phyloP scores from a whole-genome alignment of 495 filamentous ascomycete genomes.

The Trichoderma asperelloides region DNA sequence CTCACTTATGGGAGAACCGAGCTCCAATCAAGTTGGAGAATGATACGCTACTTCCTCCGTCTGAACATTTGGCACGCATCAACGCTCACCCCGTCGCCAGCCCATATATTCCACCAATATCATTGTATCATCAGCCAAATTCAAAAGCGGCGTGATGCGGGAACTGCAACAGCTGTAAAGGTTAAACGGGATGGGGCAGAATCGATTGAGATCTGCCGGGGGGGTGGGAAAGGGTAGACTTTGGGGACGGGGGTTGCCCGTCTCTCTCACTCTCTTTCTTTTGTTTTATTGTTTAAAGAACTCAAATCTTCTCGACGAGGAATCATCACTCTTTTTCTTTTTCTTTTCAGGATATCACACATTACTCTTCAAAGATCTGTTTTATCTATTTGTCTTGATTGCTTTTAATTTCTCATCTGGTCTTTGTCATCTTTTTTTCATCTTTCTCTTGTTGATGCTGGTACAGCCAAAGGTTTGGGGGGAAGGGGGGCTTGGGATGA shows the following conservation, averaged over 20 bases:
- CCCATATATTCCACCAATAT: not conserved
- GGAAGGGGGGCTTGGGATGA: not conserved
- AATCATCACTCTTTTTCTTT: not conserved
- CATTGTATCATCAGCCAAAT: not conserved
- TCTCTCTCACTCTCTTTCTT: not conserved
- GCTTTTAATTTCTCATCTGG: not conserved
- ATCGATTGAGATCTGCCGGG: not conserved
- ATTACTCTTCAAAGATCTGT: not conserved
- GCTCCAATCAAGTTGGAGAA: not conserved
- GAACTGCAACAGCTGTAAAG: not conserved
- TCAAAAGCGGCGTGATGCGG: not conserved
- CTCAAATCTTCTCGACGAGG: not conserved
- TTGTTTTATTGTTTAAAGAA: not conserved
- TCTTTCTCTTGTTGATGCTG: not conserved
- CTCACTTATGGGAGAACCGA: not conserved
- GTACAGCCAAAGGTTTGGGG: not conserved
- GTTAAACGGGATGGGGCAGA: not conserved
- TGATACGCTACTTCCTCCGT: not conserved
- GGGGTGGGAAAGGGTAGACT: not conserved
- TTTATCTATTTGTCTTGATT: not conserved
- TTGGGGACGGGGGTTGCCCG: not conserved
- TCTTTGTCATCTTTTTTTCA: not conserved
- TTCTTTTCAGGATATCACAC: not conserved
- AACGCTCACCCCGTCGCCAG: not conserved
- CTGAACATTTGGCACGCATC: not conserved